Percentiles rank a stretch among this genome's conserved stretches.
These are phyloP conservation scores for Calonectria pseudoturangicola DNA, from an alignment of 2,329 filamentous ascomycete genomes.

Conservation along the genomic window DNA sequence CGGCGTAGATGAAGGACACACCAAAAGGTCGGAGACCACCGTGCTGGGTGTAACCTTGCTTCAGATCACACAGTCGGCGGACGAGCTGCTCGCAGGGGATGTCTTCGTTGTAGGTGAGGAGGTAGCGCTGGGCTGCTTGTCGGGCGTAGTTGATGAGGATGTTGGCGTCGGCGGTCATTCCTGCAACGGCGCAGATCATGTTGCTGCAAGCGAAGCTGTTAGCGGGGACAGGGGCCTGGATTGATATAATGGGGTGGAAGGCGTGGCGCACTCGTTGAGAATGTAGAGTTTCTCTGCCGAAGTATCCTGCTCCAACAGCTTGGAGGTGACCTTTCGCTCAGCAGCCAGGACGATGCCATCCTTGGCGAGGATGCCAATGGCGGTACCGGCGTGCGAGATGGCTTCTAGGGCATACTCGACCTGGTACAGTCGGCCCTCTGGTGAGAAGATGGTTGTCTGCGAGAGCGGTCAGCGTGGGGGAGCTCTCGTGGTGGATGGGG, in stretches of 20 bases:
- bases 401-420: conserved; percentile 99
- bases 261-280: conserved; percentile 87
- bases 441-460: conserved; percentile 99
- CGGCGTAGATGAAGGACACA: conserved; percentile 99
- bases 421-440: conserved; percentile 98
- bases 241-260: conserved; percentile 12
- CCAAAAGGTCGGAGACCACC: conserved; percentile 98
- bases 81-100: conserved; percentile 99
- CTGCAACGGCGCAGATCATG: conserved; percentile 99
- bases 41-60: conserved; percentile 99
- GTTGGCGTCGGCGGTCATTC: conserved; percentile 99
- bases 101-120: conserved; percentile 99
- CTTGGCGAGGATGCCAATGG: conserved; percentile 95
- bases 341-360: conserved; percentile 99
- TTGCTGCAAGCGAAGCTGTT: conserved; percentile 76
- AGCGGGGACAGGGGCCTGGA: conserved; percentile 22
- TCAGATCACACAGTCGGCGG: conserved; percentile 95
- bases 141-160: conserved; percentile 99
- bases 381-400: conserved; percentile 98
- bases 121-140: conserved; percentile 96
- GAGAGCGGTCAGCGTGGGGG: conserved; percentile 49
- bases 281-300: conserved; percentile 99
- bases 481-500: conserved; percentile 27
- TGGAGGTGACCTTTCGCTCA: conserved; percentile 99
- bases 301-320: conserved; percentile 98